phyloP scores from a whole-genome alignment of 108 stramenopile genomes.

The Conticribra weissflogii region DNA sequence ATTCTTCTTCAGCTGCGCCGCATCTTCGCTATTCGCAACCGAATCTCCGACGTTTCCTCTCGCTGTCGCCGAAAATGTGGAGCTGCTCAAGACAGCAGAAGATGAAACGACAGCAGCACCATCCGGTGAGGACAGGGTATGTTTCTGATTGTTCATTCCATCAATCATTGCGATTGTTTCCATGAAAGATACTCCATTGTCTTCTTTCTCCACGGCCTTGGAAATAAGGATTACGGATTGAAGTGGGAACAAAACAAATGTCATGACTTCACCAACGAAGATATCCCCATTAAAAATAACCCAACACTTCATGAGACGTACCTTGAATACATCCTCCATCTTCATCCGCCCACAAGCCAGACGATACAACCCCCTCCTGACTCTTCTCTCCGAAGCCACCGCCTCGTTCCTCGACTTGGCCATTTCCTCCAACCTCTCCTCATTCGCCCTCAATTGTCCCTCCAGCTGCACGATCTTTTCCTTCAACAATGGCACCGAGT shows the following conservation, averaged over 20 bases:
- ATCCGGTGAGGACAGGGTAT: constrained; percentile 43
- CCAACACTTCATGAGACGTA: constrained; percentile 36
- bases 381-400: constrained; percentile 62
- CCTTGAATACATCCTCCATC: constrained; percentile 72
- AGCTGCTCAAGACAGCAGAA: constrained; percentile 43
- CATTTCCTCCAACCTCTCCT: constrained; percentile 59
- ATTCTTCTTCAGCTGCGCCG: constrained; percentile 58
- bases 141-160: constrained; percentile 32
- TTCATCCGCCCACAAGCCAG: constrained; percentile 69
- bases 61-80: constrained; percentile 21
- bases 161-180: constrained; percentile 50
- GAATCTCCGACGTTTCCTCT: constrained; percentile 23
- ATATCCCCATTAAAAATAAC: too few species aligned
- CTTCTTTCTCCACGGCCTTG: constrained; percentile 62
- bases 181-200: constrained; percentile 50
- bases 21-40: constrained; percentile 42
- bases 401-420: constrained; percentile 72
- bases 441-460: constrained; percentile 27
- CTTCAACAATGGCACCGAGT: constrained; percentile 36
- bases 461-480: constrained; percentile 47
- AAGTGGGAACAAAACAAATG: too few species aligned
- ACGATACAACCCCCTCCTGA: constrained; percentile 81
- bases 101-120: constrained; percentile 29
- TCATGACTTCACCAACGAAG: too few species aligned
- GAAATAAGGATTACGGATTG: background rate